Percentiles rank a stretch among this genome's conserved stretches.
Evolutionary conservation across 371 early-diverging fungal genomes (phyloP).

Genomic region (Massospora cicadina): DNA sequence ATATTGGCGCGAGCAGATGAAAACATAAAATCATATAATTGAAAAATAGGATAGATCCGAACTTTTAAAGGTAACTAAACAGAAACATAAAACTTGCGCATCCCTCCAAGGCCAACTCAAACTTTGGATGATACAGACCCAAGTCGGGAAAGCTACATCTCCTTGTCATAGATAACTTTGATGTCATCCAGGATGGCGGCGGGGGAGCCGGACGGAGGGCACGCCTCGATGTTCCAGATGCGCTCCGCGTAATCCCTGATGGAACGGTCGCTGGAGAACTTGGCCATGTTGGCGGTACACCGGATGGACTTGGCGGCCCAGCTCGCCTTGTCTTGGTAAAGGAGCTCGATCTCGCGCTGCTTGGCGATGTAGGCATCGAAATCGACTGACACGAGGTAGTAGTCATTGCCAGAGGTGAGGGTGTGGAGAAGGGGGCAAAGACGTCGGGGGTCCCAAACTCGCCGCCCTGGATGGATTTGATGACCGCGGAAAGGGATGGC

Average conservation of each 20-base stretch:
- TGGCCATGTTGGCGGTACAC: conserved; percentile 77
- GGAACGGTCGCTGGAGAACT: conserved; percentile 70
- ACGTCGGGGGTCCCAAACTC: conserved; percentile 58
- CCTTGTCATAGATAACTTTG: not conserved
- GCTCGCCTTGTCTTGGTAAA: conserved; percentile 45
- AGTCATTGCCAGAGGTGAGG: conserved; percentile 61
- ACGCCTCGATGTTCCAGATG: conserved; percentile 60
- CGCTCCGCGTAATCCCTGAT: conserved; percentile 70
- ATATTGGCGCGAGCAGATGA: too few species aligned
- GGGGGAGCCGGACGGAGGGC: conserved; percentile 2
- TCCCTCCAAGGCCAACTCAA: too few species aligned
- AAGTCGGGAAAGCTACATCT: too few species aligned
- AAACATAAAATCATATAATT: too few species aligned
- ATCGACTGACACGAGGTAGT: conserved; percentile 70
- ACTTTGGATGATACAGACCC: too few species aligned
- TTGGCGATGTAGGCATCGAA: conserved; percentile 65
- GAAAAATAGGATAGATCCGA: too few species aligned
- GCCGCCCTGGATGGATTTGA: conserved; percentile 50
- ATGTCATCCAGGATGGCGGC: conserved; percentile 1
- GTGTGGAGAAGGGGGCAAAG: conserved; percentile 56
- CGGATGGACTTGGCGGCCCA: conserved; percentile 75
- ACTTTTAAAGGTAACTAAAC: too few species aligned
- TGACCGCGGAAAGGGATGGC: conserved; percentile 48
- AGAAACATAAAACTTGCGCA: too few species aligned
- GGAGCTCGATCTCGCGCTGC: conserved; percentile 49